Evolutionary conservation across 257 asterid genomes (phyloP).

Genomic region (Jaltomata sinuosa): DNA sequence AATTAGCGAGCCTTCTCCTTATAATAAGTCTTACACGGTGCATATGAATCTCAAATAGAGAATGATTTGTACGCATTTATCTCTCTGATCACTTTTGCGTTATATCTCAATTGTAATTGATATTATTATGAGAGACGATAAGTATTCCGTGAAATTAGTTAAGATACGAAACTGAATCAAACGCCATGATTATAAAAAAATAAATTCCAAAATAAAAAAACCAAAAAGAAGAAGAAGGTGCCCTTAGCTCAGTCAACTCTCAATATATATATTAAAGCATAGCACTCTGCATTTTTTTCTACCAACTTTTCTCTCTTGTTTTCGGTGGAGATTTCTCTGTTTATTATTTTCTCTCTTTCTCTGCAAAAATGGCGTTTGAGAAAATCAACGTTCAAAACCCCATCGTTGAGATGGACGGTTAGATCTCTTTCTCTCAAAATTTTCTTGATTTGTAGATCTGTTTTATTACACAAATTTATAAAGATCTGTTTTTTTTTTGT

Average conservation of each 20-base stretch:
- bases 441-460: neutral
- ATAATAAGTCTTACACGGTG: no score
- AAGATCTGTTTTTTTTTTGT: neutral
- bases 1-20: no score
- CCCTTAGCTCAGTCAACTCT: no score
- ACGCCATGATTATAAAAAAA: no score
- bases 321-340: neutral
- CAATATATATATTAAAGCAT: neutral
- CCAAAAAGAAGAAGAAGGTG: no score
- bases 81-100: no score
- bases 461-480: neutral
- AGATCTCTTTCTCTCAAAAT: constrained; percentile 29
- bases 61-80: no score
- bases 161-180: no score
- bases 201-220: no score
- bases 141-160: no score
- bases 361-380: constrained; percentile 45
- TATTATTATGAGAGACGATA: no score
- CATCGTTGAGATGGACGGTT: constrained; percentile 99
- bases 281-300: neutral
- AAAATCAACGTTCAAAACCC: constrained; percentile 96
- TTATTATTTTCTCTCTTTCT: neutral
- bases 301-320: neutral
- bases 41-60: neutral
- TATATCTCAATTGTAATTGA: no score